A percentile compares a stretch with the other conserved stretches of the same genome.
Evolutionary conservation across 495 filamentous ascomycete genomes (phyloP).

Genomic region (Penicillium mononematosum): DNA sequence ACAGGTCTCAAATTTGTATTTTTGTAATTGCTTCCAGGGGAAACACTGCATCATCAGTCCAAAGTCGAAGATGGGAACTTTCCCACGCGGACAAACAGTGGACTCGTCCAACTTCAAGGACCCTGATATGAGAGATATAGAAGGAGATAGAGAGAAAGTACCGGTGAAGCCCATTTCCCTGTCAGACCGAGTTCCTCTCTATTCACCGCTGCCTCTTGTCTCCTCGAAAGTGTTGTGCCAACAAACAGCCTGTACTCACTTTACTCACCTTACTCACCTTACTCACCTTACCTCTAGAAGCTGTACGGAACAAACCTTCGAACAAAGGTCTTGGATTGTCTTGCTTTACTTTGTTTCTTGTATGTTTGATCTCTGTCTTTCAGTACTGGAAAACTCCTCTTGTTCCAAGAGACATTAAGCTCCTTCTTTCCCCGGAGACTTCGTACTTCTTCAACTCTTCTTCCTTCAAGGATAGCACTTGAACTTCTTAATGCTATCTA

Average conservation of each 20-base stretch:
- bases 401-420: constrained; percentile 18
- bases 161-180: constrained; percentile 12
- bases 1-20: constrained; percentile 14
- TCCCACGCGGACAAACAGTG: constrained; percentile 20
- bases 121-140: constrained; percentile 3
- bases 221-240: constrained; percentile 9
- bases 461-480: constrained; percentile 22
- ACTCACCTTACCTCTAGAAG: constrained; percentile 1
- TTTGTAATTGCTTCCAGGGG: constrained; percentile 14
- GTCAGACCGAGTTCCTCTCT: constrained; percentile 6
- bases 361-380: constrained; percentile 12
- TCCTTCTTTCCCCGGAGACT: neutral
- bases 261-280: neutral
- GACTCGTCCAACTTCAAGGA: constrained; percentile 28
- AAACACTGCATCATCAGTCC: constrained; percentile 27
- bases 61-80: constrained; percentile 24
- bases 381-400: constrained; percentile 23
- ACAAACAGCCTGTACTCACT: constrained; percentile 8
- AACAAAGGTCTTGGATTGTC: constrained; percentile 20
- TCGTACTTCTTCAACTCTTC: constrained; percentile 3
- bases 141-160: constrained; percentile 10
- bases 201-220: constrained; percentile 14
- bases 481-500: constrained; percentile 31
- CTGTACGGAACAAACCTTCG: constrained; percentile 10
- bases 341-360: constrained; percentile 19